Base-by-base conservation (phyloP, 139 green algal species). In the Diplosphaera chodatii region DNA sequence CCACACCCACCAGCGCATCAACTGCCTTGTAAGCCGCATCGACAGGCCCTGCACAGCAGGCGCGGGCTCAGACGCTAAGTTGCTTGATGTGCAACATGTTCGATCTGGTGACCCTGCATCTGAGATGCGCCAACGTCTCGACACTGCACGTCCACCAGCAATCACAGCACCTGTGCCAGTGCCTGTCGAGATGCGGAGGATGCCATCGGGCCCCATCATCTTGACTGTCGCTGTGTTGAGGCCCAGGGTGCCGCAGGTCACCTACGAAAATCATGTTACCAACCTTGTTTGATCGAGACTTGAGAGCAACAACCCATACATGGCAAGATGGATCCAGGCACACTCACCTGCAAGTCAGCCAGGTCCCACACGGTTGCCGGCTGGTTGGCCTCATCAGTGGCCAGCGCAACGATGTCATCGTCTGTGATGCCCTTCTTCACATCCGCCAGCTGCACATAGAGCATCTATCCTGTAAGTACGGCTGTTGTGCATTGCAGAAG, bases 11-110 rank as follows among this genome's bases (percentile, higher is more conserved):
- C 41, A 98, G 77, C 20, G 67, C 68, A 74, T 97, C 93, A 21
- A 98, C 83, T 18, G 90, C 89, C 83, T 98, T 98, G 90, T 96
- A 99, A 4, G 88, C 88, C 15, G 95, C 93, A 78, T 98, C 95
- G 25, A 99, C 92, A 4, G 95, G 95, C 10, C 48, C 48, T 59
- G 48, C 48, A n/a, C n/a, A n/a, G n/a, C n/a, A n/a, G n/a, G n/a
- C n/a, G n/a, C n/a, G n/a, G n/a, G n/a, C n/a, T n/a, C n/a, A n/a
- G n/a, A n/a, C n/a, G n/a, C n/a, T n/a, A n/a, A n/a, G 37, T 6
- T 48, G 37, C 37, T 6, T 48, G 37, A 48, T 48, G 37, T 48
- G 37, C 6, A 48, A 48, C n/a, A n/a, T n/a, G n/a, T n/a, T n/a
- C n/a, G n/a, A n/a, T n/a, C n/a, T n/a, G n/a, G n/a, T n/a, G n/a